phyloP scores from a whole-genome alignment of 1,284 basidiomycete genomes.

The Fomitopsis schrenkii region DNA sequence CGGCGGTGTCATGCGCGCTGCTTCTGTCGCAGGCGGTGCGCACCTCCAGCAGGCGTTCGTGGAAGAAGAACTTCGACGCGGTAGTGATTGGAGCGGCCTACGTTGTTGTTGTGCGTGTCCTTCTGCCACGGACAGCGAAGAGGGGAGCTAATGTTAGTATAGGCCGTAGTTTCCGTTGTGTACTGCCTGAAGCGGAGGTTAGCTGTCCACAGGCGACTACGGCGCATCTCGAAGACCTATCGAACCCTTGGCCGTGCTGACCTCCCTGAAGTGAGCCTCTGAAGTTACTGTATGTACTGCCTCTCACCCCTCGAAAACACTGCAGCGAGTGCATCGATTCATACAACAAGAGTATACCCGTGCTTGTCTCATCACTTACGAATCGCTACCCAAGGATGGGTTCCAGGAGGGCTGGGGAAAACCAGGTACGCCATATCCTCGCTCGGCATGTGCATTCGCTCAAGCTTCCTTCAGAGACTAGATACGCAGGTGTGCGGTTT shows the following conservation, averaged over 20 bases:
- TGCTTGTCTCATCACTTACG: slow-evolving; percentile 71
- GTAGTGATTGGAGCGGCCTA: slow-evolving; percentile 64
- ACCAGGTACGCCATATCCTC: slow-evolving; percentile 46
- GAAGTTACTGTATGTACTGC: background rate
- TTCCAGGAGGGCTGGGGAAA: slow-evolving; percentile 80
- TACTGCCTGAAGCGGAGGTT: slow-evolving; percentile 66
- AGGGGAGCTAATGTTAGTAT: background rate
- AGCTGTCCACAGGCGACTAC: slow-evolving; percentile 55
- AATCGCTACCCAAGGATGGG: slow-evolving; percentile 69
- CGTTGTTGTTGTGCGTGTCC: slow-evolving; percentile 52
- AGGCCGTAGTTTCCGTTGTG: slow-evolving; percentile 52
- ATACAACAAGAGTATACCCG: slow-evolving; percentile 78
- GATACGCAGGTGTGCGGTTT: slow-evolving; percentile 56
- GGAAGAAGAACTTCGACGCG: slow-evolving; percentile 59
- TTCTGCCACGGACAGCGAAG: background rate
- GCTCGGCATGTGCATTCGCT: background rate
- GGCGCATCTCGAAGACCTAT: slow-evolving; percentile 70
- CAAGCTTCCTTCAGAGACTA: slow-evolving; percentile 40
- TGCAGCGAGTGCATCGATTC: slow-evolving; percentile 67
- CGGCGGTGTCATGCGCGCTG: slow-evolving; percentile 57
- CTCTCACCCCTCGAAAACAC: background rate
- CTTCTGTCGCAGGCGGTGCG: slow-evolving; percentile 69
- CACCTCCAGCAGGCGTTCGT: slow-evolving; percentile 47
- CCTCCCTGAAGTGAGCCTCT: slow-evolving; percentile 60
- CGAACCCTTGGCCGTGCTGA: slow-evolving; percentile 58